Base-by-base conservation (phyloP, 148 eudicot species). In the Rhododendron vialii region DNA sequence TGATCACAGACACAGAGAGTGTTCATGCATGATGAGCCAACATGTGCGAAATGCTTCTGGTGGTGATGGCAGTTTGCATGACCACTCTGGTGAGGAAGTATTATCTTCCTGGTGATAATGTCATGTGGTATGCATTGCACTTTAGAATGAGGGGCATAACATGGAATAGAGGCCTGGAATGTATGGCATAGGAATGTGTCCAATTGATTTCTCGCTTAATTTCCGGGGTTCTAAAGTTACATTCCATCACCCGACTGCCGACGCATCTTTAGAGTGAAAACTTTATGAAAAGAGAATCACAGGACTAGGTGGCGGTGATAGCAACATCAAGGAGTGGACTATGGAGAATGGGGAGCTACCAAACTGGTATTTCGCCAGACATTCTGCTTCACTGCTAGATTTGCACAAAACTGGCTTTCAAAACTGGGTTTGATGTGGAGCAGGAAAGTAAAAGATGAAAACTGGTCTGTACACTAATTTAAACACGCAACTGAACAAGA, bases 11-110 rank as follows among this genome's bases (percentile, higher is more conserved):
- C 45, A 41, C 35, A 69, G 38, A 11, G 76, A 69, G 17, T 71
- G 76, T 71, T 71, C 76, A 78, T n/a, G 57, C 81, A 12, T 41
- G 33, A 71, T 71, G 53, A 45, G 81, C 81, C 0, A 1, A 78
- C 81, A 47, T 13, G 47, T 24, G 81, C 30, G 18, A 47, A 14
- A 43, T 45, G 81, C 57, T 78, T 78, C 55, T 47, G 81, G 55
- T 78, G 81, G 57, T 24, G 81, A 78, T 20, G 81, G 51, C 55
- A 22, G 4, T 78, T 78, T 47, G 57, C 55, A n/a, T 78, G 81
- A 78, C 57, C 47, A 71, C 9, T 71, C 76, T 71, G 76, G 76
- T 15, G 20, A 71, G 76, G 41, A 33, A 28, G 36, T 26, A 69
- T 69, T 7, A 28, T 28, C 43, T 33, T 74, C 10, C 78, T 35